These are phyloP conservation scores for carrot (Daucus carota) DNA, from an alignment of 129 eudicot species.

Conservation along the genomic window DNA sequence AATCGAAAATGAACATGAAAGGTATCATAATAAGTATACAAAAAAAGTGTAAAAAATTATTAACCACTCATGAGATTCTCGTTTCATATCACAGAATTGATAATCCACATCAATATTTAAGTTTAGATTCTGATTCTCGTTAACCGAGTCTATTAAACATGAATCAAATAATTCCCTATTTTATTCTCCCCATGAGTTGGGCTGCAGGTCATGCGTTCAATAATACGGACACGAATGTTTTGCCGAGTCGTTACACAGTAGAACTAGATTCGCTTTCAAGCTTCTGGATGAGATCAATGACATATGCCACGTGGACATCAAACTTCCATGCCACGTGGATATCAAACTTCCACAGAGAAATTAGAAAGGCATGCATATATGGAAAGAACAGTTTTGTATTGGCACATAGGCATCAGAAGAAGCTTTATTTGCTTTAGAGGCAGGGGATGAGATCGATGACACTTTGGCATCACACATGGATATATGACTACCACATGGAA, in stretches of 20 bases:
- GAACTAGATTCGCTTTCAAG: neutral
- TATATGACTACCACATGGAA: no score
- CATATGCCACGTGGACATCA: neutral
- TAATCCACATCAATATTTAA: no score
- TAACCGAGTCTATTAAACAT: no score
- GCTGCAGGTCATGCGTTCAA: neutral
- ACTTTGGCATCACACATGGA: neutral
- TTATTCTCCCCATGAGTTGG: neutral
- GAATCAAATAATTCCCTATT: neutral
- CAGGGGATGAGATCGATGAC: neutral
- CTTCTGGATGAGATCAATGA: neutral
- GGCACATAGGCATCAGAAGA: no score
- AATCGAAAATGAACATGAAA: no score
- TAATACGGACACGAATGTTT: neutral
- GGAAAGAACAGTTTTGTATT: no score
- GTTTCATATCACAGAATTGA: no score
- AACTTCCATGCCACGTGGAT: neutral
- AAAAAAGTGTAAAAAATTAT: no score
- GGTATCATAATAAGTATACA: no score
- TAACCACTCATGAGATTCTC: no score
- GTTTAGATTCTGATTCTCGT: no score
- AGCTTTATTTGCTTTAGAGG: neutral
- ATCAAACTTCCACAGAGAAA: neutral
- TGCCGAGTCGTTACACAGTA: neutral
- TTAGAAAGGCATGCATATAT: no score